A percentile compares a stretch with the other conserved stretches of the same genome.
Conservation (phyloP, 2,329 filamentous ascomycete species). For the Stagonosporopsis vannaccii region DNA sequence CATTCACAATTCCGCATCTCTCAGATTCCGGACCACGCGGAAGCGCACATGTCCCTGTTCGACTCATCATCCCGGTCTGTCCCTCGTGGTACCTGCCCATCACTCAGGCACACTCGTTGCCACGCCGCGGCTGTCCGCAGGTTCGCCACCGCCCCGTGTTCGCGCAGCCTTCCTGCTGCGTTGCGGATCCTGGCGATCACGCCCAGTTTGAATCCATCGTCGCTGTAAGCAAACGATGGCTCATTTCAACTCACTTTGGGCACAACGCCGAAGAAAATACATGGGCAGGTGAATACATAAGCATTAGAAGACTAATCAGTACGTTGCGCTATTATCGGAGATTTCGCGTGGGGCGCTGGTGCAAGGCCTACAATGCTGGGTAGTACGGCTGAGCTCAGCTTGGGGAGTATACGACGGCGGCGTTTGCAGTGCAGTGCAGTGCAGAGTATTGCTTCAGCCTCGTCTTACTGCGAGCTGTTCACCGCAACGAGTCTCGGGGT, state of each 20-base stretch:
- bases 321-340: not conserved
- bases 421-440: not conserved
- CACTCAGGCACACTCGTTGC: conserved; percentile 10
- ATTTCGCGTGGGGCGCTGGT: not conserved
- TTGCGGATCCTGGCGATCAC: conserved; percentile 10
- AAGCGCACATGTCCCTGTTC: not conserved
- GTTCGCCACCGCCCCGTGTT: not conserved
- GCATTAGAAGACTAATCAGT: not conserved
- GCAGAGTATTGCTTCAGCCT: not conserved
- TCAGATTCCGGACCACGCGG: not conserved
- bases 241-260: not conserved
- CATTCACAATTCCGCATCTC: not conserved
- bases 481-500: not conserved
- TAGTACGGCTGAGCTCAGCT: conserved; percentile 10
- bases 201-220: not conserved
- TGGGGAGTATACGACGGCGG: not conserved
- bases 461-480: not conserved
- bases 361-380: not conserved
- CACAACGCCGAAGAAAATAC: not conserved
- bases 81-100: conserved; percentile 16
- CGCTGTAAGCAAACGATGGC: not conserved
- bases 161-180: not conserved
- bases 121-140: conserved; percentile 7
- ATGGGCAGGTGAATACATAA: not conserved
- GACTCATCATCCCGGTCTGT: conserved; percentile 3